Percentiles rank a stretch among this genome's conserved stretches.
These are phyloP conservation scores for Ogataea pini DNA, from an alignment of 805 yeast species.

Conservation along the genomic window DNA sequence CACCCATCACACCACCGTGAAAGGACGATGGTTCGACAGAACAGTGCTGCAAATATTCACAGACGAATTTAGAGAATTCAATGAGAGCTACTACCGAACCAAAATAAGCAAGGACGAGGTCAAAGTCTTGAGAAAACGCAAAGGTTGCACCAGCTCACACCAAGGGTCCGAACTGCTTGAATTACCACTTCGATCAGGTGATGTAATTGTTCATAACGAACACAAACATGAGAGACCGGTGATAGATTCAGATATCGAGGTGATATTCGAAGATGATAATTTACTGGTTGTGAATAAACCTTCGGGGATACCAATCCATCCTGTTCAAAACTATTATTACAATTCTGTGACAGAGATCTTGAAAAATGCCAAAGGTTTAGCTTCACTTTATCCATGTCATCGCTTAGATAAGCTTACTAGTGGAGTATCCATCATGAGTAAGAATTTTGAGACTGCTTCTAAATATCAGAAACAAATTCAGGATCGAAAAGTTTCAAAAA, in stretches of 20 bases:
- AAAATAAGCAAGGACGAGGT: constrained; percentile 24
- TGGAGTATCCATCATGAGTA: constrained; percentile 50
- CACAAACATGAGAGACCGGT: constrained; percentile 36
- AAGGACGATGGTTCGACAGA: constrained; percentile 46
- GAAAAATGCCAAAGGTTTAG: constrained; percentile 31
- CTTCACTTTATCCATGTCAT: constrained; percentile 42
- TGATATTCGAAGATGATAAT: constrained; percentile 26
- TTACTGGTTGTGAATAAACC: constrained; percentile 52
- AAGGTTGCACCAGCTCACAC: constrained; percentile 29
- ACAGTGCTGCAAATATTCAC: constrained; percentile 40
- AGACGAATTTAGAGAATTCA: constrained; percentile 40
- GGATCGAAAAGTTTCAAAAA: constrained; percentile 37
- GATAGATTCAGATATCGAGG: constrained; percentile 13
- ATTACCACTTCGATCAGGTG: constrained; percentile 27
- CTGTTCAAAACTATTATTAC: constrained; percentile 46
- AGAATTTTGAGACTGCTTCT: constrained; percentile 37
- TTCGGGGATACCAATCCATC: constrained; percentile 56
- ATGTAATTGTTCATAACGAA: constrained; percentile 26
- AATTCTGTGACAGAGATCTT: constrained; percentile 50
- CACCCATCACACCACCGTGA: constrained; percentile 38
- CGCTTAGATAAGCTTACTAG: constrained; percentile 56
- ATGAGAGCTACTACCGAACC: constrained; percentile 24
- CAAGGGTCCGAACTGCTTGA: constrained; percentile 32
- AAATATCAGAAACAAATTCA: constrained; percentile 38
- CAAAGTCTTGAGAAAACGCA: constrained; percentile 19